Percentiles rank a stretch among this genome's conserved stretches.
Conservation (phyloP, 768 basidiomycete species). For the Tephrocybe sp. region DNA sequence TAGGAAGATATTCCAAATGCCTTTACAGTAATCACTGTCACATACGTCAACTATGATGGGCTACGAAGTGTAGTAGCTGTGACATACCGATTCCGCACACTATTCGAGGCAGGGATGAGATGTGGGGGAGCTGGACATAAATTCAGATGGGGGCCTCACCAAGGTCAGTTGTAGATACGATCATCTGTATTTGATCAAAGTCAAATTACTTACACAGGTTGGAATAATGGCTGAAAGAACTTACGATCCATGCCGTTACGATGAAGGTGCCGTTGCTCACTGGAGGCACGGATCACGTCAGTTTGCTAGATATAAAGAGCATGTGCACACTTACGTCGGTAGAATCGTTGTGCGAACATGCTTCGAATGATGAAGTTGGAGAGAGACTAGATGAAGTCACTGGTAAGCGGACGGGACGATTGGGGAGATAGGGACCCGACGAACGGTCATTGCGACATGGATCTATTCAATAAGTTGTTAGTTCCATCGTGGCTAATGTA, state of each 20-base stretch:
- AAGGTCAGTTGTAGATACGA: conserved; percentile 41
- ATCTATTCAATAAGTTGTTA: conserved; percentile 27
- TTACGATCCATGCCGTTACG: conserved; percentile 44
- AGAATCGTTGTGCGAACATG: conserved; percentile 51
- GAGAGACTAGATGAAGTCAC: conserved; percentile 32
- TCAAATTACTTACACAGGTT: neutral
- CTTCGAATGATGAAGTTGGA: conserved; percentile 49
- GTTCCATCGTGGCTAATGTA: too few species aligned
- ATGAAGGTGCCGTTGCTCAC: conserved; percentile 45
- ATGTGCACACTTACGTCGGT: conserved; percentile 35
- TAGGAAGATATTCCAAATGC: conserved; percentile 42
- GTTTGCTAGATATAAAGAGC: neutral
- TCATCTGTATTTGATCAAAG: conserved; percentile 21
- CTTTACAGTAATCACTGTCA: conserved; percentile 49
- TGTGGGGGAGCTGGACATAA: neutral
- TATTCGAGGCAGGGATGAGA: conserved; percentile 13
- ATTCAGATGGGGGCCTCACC: conserved; percentile 27
- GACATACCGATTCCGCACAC: conserved; percentile 36
- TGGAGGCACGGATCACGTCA: conserved; percentile 8
- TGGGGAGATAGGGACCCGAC: conserved; percentile 14
- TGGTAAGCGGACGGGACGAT: neutral
- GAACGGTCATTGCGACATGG: conserved; percentile 54
- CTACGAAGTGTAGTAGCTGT: neutral
- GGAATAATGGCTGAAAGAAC: conserved; percentile 17
- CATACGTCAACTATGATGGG: neutral